A percentile compares a stretch with the other conserved stretches of the same genome.
Conservation (phyloP, 139 green algal genomes). For the Bryopsis sp. region DNA sequence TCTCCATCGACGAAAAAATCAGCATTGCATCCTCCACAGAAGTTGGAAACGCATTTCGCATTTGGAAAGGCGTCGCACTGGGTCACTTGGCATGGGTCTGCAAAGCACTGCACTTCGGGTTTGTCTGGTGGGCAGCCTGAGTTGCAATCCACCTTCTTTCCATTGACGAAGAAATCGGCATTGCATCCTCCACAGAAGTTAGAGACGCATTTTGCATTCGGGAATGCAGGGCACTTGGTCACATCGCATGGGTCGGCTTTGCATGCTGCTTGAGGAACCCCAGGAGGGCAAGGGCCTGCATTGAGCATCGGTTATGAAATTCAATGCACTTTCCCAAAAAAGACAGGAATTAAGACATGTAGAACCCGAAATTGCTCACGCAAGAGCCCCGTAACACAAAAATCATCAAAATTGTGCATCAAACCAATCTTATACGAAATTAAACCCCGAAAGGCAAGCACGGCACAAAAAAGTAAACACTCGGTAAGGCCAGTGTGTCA, state of each 20-base stretch:
- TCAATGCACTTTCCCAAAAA: too few relatives aligned
- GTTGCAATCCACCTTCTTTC: constrained; percentile 5
- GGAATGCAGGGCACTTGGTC: constrained; percentile 1
- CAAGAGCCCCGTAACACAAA: too few relatives aligned
- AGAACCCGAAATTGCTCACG: too few relatives aligned
- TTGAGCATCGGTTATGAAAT: too few relatives aligned
- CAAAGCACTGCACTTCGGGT: constrained; percentile 1
- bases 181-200: constrained; percentile 9
- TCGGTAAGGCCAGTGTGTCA: too few relatives aligned
- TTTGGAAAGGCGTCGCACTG: constrained; percentile 2
- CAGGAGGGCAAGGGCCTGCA: too few relatives aligned
- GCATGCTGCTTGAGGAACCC: too few relatives aligned
- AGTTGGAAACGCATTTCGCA: constrained; percentile 5
- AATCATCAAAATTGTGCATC: too few relatives aligned
- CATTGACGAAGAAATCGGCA: constrained; percentile 8
- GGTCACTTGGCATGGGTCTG: not conserved
- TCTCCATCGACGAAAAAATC: constrained; percentile 6
- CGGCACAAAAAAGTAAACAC: too few relatives aligned
- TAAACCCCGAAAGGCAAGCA: too few relatives aligned
- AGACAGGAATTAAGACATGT: too few relatives aligned
- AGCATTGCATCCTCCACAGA: constrained; percentile 8
- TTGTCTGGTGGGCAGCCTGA: not conserved
- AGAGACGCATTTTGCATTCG: not conserved
- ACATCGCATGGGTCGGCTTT: constrained; percentile 1
- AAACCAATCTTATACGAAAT: too few relatives aligned